Evolutionary conservation across 1,284 basidiomycete genomes (phyloP).

Genomic region (Cryptococcus floricola): DNA sequence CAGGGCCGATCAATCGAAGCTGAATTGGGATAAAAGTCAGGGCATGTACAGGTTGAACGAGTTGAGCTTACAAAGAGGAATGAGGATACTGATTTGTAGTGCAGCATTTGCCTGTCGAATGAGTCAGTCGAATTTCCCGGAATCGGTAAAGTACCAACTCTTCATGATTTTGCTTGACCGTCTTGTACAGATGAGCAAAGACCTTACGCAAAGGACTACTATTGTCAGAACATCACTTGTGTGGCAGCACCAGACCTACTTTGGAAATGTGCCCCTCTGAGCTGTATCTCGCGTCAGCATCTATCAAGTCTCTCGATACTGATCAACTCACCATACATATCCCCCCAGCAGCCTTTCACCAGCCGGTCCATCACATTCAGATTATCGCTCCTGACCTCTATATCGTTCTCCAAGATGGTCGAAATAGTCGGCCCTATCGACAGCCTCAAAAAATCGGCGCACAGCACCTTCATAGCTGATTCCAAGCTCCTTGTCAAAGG

Average conservation of each 20-base stretch:
- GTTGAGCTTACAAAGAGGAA: slow-evolving; percentile 28
- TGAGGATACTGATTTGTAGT: slow-evolving; percentile 35
- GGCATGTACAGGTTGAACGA: neutral
- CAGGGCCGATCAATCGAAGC: slow-evolving; percentile 37
- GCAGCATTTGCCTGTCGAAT: slow-evolving; percentile 11
- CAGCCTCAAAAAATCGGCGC: slow-evolving; percentile 21
- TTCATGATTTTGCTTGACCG: slow-evolving; percentile 25
- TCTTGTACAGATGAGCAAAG: slow-evolving; percentile 22
- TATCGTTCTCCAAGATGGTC: slow-evolving; percentile 3
- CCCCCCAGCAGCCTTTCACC: slow-evolving; percentile 21
- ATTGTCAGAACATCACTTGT: neutral
- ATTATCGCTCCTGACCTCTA: neutral
- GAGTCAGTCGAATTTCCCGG: neutral
- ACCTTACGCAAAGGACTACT: slow-evolving; percentile 22
- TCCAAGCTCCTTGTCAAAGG: slow-evolving; percentile 31
- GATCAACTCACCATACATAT: slow-evolving; percentile 27
- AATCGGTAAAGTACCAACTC: slow-evolving; percentile 9
- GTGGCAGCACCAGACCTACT: slow-evolving; percentile 11
- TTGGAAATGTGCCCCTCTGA: slow-evolving; percentile 25
- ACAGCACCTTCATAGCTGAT: slow-evolving; percentile 28
- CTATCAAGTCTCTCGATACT: neutral
- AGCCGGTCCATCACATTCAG: slow-evolving; percentile 11
- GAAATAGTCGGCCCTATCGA: slow-evolving; percentile 26
- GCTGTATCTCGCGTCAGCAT: slow-evolving; percentile 6
- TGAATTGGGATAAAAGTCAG: neutral